phyloP scores from a whole-genome alignment of 1,284 basidiomycete species.

The Cryptococcus sp. region DNA sequence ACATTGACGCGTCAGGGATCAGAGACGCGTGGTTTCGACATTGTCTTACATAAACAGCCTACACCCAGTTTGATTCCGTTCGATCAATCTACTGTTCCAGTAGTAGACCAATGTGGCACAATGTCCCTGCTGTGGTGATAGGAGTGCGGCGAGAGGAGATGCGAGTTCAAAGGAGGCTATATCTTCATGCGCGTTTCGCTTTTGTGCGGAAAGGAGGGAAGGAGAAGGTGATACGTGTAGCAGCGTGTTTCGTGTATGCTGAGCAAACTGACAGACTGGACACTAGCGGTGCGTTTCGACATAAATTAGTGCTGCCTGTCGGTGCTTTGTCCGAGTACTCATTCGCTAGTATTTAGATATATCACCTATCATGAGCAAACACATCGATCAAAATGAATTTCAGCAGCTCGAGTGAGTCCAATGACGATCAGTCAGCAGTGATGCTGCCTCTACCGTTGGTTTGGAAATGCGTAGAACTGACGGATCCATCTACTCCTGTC shows the following conservation, averaged over 20 bases:
- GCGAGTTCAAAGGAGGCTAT: background rate
- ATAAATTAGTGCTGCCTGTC: background rate
- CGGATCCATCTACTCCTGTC: too few relatives aligned
- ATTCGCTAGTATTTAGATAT: background rate
- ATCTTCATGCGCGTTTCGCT: too few relatives aligned
- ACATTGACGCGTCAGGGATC: too few relatives aligned
- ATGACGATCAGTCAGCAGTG: too few relatives aligned
- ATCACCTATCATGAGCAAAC: background rate
- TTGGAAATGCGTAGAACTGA: too few relatives aligned
- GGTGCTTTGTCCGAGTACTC: background rate
- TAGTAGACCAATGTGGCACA: background rate
- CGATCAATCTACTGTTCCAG: background rate
- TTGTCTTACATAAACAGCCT: too few relatives aligned
- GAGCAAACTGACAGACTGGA: background rate
- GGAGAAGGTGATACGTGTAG: background rate
- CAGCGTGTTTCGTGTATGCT: background rate
- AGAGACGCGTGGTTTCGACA: too few relatives aligned
- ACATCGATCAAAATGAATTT: background rate
- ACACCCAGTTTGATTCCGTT: background rate
- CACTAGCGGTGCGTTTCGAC: background rate
- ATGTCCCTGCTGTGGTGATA: background rate
- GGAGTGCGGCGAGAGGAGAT: background rate
- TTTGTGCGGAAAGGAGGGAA: too few relatives aligned
- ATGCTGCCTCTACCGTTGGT: too few relatives aligned
- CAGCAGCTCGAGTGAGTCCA: constrained; percentile 5